These are phyloP conservation scores for Corynespora cassiicola DNA, from an alignment of 2,329 filamentous ascomycete species.

Conservation along the genomic window DNA sequence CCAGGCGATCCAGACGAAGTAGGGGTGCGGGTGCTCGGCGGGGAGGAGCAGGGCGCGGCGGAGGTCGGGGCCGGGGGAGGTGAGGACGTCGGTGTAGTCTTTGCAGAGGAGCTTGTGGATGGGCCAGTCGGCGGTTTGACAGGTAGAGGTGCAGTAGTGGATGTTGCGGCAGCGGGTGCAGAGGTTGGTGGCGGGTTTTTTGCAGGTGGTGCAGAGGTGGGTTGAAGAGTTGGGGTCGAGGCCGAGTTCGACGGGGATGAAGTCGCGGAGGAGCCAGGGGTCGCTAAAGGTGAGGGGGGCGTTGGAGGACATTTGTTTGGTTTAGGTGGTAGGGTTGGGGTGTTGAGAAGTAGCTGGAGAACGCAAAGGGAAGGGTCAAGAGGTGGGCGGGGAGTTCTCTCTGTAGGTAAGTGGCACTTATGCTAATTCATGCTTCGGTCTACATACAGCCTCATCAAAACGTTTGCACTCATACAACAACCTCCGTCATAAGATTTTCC, in stretches of 20 bases:
- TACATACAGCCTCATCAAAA: not conserved
- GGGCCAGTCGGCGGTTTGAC: slow-evolving; percentile 14
- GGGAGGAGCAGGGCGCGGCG: slow-evolving; percentile 13
- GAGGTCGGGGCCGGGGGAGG: not conserved
- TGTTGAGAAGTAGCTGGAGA: too few species aligned
- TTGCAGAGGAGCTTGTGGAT: slow-evolving; percentile 17
- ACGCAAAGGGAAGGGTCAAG: too few species aligned
- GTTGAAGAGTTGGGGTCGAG: too few species aligned
- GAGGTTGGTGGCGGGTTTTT: slow-evolving; percentile 1
- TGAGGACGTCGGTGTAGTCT: not conserved
- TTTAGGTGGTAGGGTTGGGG: too few species aligned
- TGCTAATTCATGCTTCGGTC: not conserved
- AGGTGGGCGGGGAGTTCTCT: too few species aligned
- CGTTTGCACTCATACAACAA: slow-evolving; percentile 37
- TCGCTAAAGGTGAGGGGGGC: too few species aligned
- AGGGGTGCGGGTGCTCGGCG: not conserved
- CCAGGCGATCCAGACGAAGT: slow-evolving; percentile 9
- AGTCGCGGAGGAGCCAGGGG: too few species aligned
- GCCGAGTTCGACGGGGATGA: too few species aligned
- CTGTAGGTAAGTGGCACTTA: not conserved
- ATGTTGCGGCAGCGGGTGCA: slow-evolving; percentile 17
- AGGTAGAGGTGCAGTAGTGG: slow-evolving; percentile 15
- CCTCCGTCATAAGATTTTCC: slow-evolving; percentile 48
- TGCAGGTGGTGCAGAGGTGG: slow-evolving; percentile 13
- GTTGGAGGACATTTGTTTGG: too few species aligned